phyloP scores from a whole-genome alignment of 2,329 filamentous ascomycete genomes.

The Talaromyces islandicus region DNA sequence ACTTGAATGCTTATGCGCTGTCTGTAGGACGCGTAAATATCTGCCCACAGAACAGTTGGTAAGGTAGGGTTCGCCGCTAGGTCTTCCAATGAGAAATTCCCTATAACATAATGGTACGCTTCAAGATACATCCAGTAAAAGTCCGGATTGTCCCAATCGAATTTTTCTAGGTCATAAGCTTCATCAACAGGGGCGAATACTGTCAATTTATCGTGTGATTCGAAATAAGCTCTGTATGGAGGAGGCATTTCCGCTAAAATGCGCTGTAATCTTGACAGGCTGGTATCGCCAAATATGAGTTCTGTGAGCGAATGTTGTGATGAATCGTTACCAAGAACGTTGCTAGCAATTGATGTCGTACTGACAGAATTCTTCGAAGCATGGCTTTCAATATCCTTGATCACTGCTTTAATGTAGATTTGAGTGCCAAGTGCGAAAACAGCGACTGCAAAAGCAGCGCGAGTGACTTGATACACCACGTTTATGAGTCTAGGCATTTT shows the following conservation, averaged over 20 bases:
- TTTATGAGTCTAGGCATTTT: not conserved
- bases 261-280: not conserved
- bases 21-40: not conserved
- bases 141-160: not conserved
- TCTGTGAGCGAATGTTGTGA: not conserved
- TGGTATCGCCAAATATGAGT: not conserved
- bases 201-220: not conserved
- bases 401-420: not conserved
- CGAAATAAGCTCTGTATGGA: not conserved
- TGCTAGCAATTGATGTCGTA: not conserved
- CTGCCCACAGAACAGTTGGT: not conserved
- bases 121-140: not conserved
- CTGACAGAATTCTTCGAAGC: not conserved
- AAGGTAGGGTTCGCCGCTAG: not conserved
- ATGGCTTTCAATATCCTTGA: not conserved
- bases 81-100: not conserved
- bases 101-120: not conserved
- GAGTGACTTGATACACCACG: not conserved
- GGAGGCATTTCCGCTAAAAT: not conserved
- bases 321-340: not conserved
- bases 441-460: not conserved
- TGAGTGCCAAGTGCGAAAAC: not conserved
- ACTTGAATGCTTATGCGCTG: not conserved
- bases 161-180: not conserved
- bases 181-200: not conserved